phyloP scores from a whole-genome alignment of 441 rosid genomes.

The Hura crepitans region DNA sequence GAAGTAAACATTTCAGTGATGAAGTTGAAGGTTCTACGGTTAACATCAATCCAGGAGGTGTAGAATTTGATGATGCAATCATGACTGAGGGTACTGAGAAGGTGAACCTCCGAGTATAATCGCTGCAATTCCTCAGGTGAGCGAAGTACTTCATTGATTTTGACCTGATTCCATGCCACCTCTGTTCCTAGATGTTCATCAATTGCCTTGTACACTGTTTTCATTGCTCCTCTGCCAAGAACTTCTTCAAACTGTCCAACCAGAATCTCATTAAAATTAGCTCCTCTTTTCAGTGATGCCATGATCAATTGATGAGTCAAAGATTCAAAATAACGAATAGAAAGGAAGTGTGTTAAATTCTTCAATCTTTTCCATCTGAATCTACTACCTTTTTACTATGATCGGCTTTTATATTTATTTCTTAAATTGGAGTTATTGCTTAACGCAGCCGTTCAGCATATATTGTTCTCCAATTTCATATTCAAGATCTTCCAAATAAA shows the following conservation, averaged over 20 bases:
- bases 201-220: slow-evolving; percentile 70
- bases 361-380: too few species aligned
- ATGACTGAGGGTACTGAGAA: slow-evolving; percentile 57
- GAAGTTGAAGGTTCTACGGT: slow-evolving; percentile 56
- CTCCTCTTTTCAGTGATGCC: too few species aligned
- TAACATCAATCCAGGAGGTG: slow-evolving; percentile 67
- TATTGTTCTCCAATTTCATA: too few species aligned
- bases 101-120: slow-evolving; percentile 70
- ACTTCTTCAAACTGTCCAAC: slow-evolving; percentile 48
- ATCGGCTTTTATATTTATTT: too few species aligned
- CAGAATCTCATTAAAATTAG: too few species aligned
- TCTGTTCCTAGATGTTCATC: slow-evolving; percentile 66
- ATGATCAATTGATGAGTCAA: too few species aligned
- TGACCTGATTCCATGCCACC: slow-evolving; percentile 75
- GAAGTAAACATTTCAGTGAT: slow-evolving; percentile 79
- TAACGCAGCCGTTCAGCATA: too few species aligned
- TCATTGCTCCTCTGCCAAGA: slow-evolving; percentile 80
- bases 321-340: too few species aligned
- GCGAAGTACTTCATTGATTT: slow-evolving; percentile 45
- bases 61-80: slow-evolving; percentile 50
- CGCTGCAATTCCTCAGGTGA: slow-evolving; percentile 57
- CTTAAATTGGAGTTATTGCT: too few species aligned
- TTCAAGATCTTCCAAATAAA: too few species aligned
- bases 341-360: too few species aligned
- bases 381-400: too few species aligned